These are phyloP conservation scores for Ceratocystis albifundus DNA, from an alignment of 2,329 filamentous ascomycete species.

Conservation along the genomic window DNA sequence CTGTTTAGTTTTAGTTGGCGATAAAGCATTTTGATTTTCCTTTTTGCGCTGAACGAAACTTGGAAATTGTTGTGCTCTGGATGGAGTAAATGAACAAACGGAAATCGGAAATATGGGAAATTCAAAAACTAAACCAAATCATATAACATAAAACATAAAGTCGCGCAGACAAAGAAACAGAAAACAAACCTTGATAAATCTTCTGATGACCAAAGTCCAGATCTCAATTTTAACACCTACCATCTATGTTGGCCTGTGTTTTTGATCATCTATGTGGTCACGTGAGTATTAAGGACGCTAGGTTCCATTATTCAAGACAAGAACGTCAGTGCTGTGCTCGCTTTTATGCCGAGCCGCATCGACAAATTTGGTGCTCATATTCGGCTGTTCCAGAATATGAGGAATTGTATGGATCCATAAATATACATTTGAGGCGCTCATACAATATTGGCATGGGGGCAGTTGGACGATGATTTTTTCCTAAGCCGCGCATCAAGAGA, in stretches of 20 bases:
- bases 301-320: neutral
- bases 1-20: neutral
- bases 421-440: neutral
- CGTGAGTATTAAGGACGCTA: neutral
- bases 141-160: too few relatives aligned
- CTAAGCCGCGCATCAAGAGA: too few relatives aligned
- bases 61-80: neutral
- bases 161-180: neutral
- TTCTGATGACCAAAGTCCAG: neutral
- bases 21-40: neutral
- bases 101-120: too few relatives aligned
- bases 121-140: too few relatives aligned
- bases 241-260: neutral
- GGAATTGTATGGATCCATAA: neutral
- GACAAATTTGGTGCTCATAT: neutral
- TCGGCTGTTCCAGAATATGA: neutral
- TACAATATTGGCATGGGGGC: too few relatives aligned
- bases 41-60: neutral
- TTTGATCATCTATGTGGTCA: neutral
- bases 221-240: neutral
- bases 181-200: neutral
- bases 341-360: neutral
- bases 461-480: too few relatives aligned
- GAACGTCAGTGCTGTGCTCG: neutral
- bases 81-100: neutral